These are phyloP conservation scores for Talaromyces islandicus DNA, from an alignment of 2,329 filamentous ascomycete species.

Conservation along the genomic window DNA sequence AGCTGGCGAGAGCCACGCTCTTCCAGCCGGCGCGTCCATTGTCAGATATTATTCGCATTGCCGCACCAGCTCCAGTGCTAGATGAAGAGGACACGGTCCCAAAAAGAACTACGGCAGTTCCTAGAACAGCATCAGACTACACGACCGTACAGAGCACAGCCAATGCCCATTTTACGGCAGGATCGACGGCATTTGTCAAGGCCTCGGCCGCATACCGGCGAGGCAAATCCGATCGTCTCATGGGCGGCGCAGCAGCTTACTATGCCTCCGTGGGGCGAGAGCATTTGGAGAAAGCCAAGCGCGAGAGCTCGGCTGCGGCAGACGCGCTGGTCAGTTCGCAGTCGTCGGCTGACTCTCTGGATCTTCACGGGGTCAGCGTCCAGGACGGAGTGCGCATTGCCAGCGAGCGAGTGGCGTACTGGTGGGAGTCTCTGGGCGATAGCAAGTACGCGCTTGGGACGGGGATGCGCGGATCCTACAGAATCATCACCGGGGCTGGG, in stretches of 20 bases:
- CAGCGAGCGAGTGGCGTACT: slow-evolving; percentile 57
- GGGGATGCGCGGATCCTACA: slow-evolving; percentile 53
- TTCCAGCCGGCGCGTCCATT: slow-evolving; percentile 26
- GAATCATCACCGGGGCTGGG: slow-evolving; percentile 75
- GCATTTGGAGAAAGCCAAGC: slow-evolving; percentile 52
- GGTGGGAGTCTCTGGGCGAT: slow-evolving; percentile 73
- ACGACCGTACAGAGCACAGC: slow-evolving; percentile 31
- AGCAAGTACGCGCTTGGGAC: slow-evolving; percentile 46
- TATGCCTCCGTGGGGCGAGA: slow-evolving; percentile 68
- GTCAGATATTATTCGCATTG: slow-evolving; percentile 42
- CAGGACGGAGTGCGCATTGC: slow-evolving; percentile 76
- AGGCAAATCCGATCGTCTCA: slow-evolving; percentile 64
- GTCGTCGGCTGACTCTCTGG: slow-evolving; percentile 57
- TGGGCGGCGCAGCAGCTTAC: slow-evolving; percentile 68
- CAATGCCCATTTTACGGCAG: slow-evolving; percentile 41
- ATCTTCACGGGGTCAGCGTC: slow-evolving; percentile 80
- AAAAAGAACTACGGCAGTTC: slow-evolving; percentile 2
- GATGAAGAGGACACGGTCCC: slow-evolving; percentile 16
- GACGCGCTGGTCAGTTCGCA: slow-evolving; percentile 64
- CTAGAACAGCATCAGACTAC: slow-evolving; percentile 15
- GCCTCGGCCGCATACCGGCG: slow-evolving; percentile 54
- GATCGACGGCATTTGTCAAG: slow-evolving; percentile 49
- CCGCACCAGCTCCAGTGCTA: slow-evolving; percentile 18
- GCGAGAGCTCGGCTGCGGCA: slow-evolving; percentile 59
- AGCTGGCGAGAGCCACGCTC: slow-evolving; percentile 52